Percentiles rank a stretch among this genome's conserved stretches.
phyloP scores from a whole-genome alignment of 352 stramenopile genomes.

The Phytopythium vexans region DNA sequence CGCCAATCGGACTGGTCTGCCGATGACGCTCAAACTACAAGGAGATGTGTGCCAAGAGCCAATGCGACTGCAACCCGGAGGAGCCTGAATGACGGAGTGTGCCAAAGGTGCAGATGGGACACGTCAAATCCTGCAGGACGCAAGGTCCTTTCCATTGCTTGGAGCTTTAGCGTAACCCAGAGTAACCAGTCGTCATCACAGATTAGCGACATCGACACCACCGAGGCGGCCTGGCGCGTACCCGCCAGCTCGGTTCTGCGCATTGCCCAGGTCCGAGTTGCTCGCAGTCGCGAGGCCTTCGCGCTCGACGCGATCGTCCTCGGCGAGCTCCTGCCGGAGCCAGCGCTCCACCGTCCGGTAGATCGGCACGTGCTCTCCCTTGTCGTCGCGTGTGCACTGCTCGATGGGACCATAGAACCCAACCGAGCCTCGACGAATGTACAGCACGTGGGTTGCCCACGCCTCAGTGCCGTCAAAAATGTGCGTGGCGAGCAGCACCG shows the following conservation, averaged over 20 bases:
- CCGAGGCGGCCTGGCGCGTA: slow-evolving; percentile 70
- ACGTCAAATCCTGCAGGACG: no score
- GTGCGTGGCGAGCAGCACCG: slow-evolving; percentile 87
- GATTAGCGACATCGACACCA: slow-evolving; percentile 43
- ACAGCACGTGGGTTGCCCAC: slow-evolving; percentile 95
- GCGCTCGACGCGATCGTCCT: slow-evolving; percentile 69
- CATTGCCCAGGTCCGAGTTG: slow-evolving; percentile 56
- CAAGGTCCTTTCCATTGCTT: no score
- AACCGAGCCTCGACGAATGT: slow-evolving; percentile 70
- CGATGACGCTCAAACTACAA: no score
- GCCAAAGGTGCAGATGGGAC: no score
- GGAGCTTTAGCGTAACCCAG: no score
- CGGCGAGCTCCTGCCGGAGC: slow-evolving; percentile 89
- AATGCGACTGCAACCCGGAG: no score
- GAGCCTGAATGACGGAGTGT: no score
- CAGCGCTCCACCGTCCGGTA: slow-evolving; percentile 91
- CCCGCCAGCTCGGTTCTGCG: slow-evolving; percentile 72
- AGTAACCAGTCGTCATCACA: slow-evolving; percentile 3
- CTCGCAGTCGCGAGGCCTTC: slow-evolving; percentile 39
- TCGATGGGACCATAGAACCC: slow-evolving; percentile 62
- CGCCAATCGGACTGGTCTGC: no score
- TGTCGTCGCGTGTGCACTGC: slow-evolving; percentile 56
- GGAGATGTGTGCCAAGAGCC: no score
- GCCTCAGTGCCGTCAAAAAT: slow-evolving; percentile 98
- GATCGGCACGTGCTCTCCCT: slow-evolving; percentile 78